phyloP scores from a whole-genome alignment of 2,329 filamentous ascomycete genomes.

The Colletotrichum sp. region DNA sequence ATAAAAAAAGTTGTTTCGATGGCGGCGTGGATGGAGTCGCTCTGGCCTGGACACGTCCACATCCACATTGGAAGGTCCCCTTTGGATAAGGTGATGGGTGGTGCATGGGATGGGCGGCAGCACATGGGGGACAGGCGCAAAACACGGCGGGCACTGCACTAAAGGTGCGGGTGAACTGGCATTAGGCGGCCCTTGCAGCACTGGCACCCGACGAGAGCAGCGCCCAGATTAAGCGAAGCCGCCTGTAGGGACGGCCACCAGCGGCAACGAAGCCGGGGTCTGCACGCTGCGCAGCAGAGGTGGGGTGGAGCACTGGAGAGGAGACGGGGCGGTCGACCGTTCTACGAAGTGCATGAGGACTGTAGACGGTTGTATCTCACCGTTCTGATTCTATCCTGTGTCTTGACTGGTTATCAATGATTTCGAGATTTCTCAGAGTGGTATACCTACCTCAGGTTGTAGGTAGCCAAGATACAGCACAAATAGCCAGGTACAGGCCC shows the following conservation, averaged over 20 bases:
- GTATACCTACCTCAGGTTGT: not conserved
- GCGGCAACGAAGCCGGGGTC: not conserved
- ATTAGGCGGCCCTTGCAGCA: slow-evolving; percentile 6
- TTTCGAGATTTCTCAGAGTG: not conserved
- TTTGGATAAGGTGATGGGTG: not conserved
- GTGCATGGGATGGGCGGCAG: not conserved
- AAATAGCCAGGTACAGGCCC: not conserved
- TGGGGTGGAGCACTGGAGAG: not conserved
- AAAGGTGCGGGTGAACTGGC: not conserved
- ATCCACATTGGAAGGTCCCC: not conserved
- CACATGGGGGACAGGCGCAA: not conserved
- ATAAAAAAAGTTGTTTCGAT: slow-evolving; percentile 5
- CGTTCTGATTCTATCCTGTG: not conserved
- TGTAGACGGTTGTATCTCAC: not conserved
- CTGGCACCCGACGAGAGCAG: slow-evolving; percentile 5
- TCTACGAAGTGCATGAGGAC: not conserved
- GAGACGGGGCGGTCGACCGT: not conserved
- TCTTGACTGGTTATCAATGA: not conserved
- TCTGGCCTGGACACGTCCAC: not conserved
- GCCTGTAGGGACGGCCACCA: not conserved
- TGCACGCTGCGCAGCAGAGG: not conserved
- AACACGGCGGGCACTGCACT: not conserved
- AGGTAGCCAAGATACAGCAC: no score
- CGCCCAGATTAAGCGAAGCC: not conserved
- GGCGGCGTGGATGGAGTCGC: slow-evolving; percentile 2